These are phyloP conservation scores for Cercospora sp. DNA, from an alignment of 2,329 filamentous ascomycete species.

Conservation along the genomic window DNA sequence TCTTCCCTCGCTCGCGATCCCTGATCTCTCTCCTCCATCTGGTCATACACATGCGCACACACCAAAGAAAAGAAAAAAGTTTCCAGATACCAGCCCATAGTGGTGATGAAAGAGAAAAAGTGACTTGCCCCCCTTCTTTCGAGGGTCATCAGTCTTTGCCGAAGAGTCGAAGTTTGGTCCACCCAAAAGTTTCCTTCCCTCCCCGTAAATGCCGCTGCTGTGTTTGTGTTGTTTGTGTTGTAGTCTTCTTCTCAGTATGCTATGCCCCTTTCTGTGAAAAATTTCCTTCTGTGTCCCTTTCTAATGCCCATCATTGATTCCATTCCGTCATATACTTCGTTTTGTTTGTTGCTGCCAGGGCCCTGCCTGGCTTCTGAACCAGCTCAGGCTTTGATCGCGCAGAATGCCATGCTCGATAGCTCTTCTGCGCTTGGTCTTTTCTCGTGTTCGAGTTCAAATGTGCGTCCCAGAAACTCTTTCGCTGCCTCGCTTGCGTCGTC, in stretches of 20 bases:
- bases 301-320: neutral
- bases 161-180: neutral
- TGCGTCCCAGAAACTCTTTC: constrained; percentile 77
- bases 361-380: neutral
- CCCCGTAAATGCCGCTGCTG: neutral
- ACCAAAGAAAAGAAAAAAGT: neutral
- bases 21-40: neutral
- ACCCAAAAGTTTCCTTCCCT: neutral
- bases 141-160: neutral
- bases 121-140: neutral
- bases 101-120: neutral
- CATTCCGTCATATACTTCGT: neutral
- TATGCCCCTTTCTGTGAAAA: neutral
- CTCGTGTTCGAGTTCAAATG: constrained; percentile 95
- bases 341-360: neutral
- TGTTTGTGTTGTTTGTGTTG: neutral
- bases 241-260: neutral
- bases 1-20: neutral
- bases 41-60: neutral
- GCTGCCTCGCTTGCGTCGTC: constrained; percentile 84
- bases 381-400: constrained; percentile 27
- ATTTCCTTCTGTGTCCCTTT: neutral
- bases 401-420: constrained; percentile 77
- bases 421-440: constrained; percentile 90
- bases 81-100: neutral